Evolutionary conservation across 441 rosid species (phyloP).

Genomic region (Populus hybrid): DNA sequence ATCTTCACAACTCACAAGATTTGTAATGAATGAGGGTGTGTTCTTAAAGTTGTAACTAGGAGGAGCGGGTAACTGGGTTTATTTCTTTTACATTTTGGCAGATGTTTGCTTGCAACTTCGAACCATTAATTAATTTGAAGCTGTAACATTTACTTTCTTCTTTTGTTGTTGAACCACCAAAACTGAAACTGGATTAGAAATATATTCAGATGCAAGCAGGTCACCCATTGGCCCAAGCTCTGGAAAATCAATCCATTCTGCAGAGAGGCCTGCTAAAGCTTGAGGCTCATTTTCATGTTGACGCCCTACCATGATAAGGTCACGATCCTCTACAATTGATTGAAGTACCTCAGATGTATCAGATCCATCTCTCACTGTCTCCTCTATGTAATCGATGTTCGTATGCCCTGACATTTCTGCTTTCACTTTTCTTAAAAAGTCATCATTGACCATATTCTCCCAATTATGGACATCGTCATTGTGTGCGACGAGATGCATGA

Average conservation of each 20-base stretch:
- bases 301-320: no score
- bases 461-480: neutral
- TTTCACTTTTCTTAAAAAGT: conserved; percentile 14
- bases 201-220: conserved; percentile 29
- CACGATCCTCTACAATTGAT: neutral
- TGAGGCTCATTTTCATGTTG: conserved; percentile 13
- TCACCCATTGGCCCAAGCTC: conserved; percentile 45
- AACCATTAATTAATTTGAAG: no score
- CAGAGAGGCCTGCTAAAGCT: conserved; percentile 24
- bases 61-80: no score
- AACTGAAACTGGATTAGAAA: conserved; percentile 16
- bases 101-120: no score
- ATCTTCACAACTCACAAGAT: no score
- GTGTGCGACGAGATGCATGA: conserved; percentile 5
- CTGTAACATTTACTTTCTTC: no score
- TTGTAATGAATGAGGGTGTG: no score
- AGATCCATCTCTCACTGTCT: conserved; percentile 35
- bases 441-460: conserved; percentile 16
- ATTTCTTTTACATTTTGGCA: no score
- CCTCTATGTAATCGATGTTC: conserved; percentile 22
- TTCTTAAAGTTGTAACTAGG: no score
- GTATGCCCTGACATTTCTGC: conserved; percentile 3
- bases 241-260: conserved; percentile 35
- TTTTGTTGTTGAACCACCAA: conserved; percentile 31
- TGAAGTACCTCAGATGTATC: conserved; percentile 24